Conservation (phyloP, 1,139 yeast genomes). For the Kluyveromyces sp. region DNA sequence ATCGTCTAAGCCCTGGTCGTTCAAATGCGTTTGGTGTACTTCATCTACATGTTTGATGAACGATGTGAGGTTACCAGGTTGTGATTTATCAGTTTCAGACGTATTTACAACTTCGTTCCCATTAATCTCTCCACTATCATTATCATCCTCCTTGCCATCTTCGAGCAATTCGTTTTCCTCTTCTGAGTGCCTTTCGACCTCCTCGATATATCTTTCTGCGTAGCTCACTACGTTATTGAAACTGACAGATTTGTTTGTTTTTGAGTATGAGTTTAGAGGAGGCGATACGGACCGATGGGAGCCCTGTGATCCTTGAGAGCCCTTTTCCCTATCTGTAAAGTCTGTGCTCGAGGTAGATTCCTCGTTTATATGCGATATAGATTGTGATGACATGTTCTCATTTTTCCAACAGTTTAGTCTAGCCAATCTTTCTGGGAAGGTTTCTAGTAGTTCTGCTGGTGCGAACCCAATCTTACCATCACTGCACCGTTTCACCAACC, state of each 20-base stretch:
- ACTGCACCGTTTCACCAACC: constrained; percentile 71
- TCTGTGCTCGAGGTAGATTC: constrained; percentile 2
- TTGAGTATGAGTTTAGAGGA: constrained; percentile 12
- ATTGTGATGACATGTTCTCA: constrained; percentile 44
- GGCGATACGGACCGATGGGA: background rate
- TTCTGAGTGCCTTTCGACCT: constrained; percentile 15
- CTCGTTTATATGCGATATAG: constrained; percentile 11
- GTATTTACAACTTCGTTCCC: background rate
- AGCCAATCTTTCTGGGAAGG: constrained; percentile 86
- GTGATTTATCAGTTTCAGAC: background rate
- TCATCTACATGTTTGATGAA: constrained; percentile 17
- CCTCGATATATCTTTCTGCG: constrained; percentile 27
- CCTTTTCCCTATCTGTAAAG: background rate
- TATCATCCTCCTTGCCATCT: constrained; percentile 7
- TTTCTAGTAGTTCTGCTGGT: constrained; percentile 92
- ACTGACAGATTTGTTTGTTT: constrained; percentile 30
- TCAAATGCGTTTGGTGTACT: constrained; percentile 20
- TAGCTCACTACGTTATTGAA: constrained; percentile 31
- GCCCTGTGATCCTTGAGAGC: background rate
- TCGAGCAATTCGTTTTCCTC: constrained; percentile 13
- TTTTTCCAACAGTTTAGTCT: constrained; percentile 88
- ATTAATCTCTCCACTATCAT: background rate
- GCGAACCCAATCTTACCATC: constrained; percentile 83
- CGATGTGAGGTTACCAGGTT: background rate
- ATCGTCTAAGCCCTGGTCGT: constrained; percentile 21